Evolutionary conservation across 2,329 filamentous ascomycete species (phyloP).

Genomic region (Epichloe elymi): DNA sequence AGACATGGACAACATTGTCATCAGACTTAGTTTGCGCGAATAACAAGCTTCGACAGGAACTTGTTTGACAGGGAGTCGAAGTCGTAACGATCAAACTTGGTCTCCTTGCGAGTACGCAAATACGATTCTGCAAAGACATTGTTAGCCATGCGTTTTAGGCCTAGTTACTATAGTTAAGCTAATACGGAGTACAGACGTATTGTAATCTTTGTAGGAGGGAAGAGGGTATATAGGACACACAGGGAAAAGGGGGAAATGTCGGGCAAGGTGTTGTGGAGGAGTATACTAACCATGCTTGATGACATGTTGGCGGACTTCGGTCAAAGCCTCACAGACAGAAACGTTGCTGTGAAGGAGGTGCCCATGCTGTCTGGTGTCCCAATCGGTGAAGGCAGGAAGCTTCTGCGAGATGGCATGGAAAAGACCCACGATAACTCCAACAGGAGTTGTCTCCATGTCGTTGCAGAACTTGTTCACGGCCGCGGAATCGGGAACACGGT

Average conservation of each 20-base stretch:
- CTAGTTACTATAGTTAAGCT: too few species aligned
- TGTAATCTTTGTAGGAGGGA: too few species aligned
- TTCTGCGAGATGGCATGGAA: conserved; percentile 98
- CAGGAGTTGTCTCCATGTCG: conserved; percentile 93
- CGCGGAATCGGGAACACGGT: conserved; percentile 72
- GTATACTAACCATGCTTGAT: conserved; percentile 72
- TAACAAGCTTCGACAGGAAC: conserved; percentile 91
- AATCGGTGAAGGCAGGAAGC: conserved; percentile 81
- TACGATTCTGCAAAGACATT: conserved; percentile 56
- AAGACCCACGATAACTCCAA: conserved; percentile 89
- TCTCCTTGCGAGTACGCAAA: conserved; percentile 63
- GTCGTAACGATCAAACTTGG: conserved; percentile 79
- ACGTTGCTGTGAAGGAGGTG: conserved; percentile 81
- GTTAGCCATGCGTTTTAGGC: conserved; percentile 11
- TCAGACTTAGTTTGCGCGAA: conserved; percentile 62
- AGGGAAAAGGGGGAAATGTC: neutral
- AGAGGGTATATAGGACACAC: too few species aligned
- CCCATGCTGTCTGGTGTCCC: conserved; percentile 86
- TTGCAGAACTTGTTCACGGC: conserved; percentile 89
- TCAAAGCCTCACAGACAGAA: conserved; percentile 91
- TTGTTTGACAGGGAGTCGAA: conserved; percentile 96
- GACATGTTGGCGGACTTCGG: conserved; percentile 84
- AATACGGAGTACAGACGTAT: too few species aligned
- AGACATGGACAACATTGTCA: neutral
- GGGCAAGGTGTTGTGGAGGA: neutral